Conservation (phyloP, 805 yeast species). For the Torulaspora franciscae region DNA sequence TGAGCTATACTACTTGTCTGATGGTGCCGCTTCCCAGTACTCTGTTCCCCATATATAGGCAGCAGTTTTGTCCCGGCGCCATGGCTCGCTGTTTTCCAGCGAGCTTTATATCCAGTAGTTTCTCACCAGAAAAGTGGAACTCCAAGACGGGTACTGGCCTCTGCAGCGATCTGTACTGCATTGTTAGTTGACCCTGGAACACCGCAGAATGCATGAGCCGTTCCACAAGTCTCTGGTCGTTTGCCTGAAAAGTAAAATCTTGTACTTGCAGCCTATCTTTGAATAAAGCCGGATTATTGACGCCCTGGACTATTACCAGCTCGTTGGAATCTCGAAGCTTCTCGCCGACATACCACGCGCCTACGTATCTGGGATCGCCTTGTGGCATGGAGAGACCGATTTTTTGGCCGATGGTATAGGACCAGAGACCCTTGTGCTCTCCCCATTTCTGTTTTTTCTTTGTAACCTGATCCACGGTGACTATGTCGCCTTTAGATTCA, state of each 20-base stretch:
- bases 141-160: constrained; percentile 42
- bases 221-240: background rate
- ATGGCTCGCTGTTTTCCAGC: constrained; percentile 56
- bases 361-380: constrained; percentile 66
- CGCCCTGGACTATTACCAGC: constrained; percentile 71
- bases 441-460: constrained; percentile 76
- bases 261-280: constrained; percentile 40
- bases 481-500: constrained; percentile 70
- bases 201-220: constrained; percentile 4
- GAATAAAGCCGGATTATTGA: constrained; percentile 52
- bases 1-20: constrained; percentile 1
- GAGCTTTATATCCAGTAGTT: constrained; percentile 38
- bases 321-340: constrained; percentile 63
- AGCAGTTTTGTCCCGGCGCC: constrained; percentile 86
- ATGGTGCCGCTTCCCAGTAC: constrained; percentile 61
- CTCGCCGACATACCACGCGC: constrained; percentile 82
- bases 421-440: constrained; percentile 81
- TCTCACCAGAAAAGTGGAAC: constrained; percentile 15
- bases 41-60: constrained; percentile 59
- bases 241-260: constrained; percentile 33
- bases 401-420: constrained; percentile 90
- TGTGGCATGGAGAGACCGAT: constrained; percentile 77
- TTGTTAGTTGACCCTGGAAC: constrained; percentile 31
- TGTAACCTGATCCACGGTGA: constrained; percentile 41
- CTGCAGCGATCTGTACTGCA: constrained; percentile 76